phyloP scores from a whole-genome alignment of 371 early-diverging fungal species.

The Mortierella sp. region DNA sequence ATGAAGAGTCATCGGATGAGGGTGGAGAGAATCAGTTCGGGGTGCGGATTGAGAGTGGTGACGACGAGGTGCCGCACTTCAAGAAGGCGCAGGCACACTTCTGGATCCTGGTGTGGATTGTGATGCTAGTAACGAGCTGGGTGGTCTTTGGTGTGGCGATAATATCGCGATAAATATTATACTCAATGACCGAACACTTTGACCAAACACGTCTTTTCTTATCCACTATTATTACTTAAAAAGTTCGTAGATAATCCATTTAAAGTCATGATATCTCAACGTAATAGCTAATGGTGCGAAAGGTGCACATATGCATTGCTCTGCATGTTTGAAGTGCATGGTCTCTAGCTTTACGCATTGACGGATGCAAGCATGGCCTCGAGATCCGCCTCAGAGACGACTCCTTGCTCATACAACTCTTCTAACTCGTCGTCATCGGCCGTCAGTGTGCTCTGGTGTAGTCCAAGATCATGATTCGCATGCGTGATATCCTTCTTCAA shows the following conservation, averaged over 20 bases:
- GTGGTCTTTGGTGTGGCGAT: constrained; percentile 43
- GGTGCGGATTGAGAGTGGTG: constrained; percentile 49
- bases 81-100: constrained; percentile 48
- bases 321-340: neutral
- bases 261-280: too few relatives aligned
- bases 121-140: constrained; percentile 42
- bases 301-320: too few relatives aligned
- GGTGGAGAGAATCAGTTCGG: constrained; percentile 33
- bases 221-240: neutral
- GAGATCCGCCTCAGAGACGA: constrained; percentile 39
- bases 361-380: constrained; percentile 30
- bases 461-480: constrained; percentile 40
- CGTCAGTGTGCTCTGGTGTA: constrained; percentile 19
- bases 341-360: neutral
- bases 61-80: constrained; percentile 33
- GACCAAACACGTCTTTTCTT: neutral
- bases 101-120: constrained; percentile 46
- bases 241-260: too few relatives aligned
- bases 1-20: constrained; percentile 31
- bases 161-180: too few relatives aligned
- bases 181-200: neutral
- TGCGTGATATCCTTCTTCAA: constrained; percentile 28
- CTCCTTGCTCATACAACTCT: constrained; percentile 42
- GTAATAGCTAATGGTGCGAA: too few relatives aligned
- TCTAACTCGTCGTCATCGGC: constrained; percentile 53